A percentile compares a stretch with the other conserved stretches of the same genome.
These are phyloP conservation scores for Oryza officinalis DNA, from an alignment of 176 grass and related monocot genomes.

Conservation along the genomic window DNA sequence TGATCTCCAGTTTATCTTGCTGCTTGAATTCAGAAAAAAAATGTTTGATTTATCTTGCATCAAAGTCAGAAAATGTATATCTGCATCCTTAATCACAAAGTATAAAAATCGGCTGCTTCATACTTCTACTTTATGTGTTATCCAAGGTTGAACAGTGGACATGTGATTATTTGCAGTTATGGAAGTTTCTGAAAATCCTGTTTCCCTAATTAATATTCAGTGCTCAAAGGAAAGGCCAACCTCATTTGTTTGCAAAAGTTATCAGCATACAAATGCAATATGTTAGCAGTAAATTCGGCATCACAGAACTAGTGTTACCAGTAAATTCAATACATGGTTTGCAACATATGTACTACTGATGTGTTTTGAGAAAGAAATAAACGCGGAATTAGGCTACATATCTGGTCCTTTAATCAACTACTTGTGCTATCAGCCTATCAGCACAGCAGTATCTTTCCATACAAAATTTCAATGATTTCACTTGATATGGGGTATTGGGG, in stretches of 20 bases:
- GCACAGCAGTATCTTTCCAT: neutral
- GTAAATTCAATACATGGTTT: slow-evolving; percentile 8
- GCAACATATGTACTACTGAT: neutral
- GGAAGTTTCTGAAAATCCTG: neutral
- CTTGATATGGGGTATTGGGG: too few relatives aligned
- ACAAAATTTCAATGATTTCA: neutral
- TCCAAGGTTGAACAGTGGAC: neutral
- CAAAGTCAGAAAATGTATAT: neutral
- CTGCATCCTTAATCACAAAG: neutral
- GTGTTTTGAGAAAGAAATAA: neutral
- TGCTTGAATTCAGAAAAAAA: neutral
- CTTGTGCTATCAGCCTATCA: neutral
- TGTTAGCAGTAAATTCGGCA: neutral
- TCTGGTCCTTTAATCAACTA: neutral
- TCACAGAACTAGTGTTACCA: neutral
- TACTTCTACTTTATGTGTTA: neutral
- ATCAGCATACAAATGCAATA: neutral
- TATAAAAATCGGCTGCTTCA: neutral
- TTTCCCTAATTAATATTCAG: neutral
- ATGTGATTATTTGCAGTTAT: neutral
- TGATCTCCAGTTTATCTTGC: neutral
- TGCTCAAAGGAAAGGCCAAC: neutral
- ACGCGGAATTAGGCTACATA: neutral
- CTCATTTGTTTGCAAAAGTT: neutral
- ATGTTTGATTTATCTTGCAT: neutral